phyloP scores from a whole-genome alignment of 1,139 yeast genomes.

The Pichia sp. region DNA sequence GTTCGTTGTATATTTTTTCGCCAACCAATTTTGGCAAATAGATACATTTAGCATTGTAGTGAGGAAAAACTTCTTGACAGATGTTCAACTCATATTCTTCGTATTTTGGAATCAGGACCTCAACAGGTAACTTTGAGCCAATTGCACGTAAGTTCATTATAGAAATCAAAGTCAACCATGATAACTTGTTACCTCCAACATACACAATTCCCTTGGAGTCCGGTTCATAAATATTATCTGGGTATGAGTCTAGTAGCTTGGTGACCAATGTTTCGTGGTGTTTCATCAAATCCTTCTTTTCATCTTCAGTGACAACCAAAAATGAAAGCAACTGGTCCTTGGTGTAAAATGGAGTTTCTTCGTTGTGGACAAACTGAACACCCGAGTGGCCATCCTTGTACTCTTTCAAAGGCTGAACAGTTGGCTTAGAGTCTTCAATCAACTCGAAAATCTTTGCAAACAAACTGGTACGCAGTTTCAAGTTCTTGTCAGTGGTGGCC shows the following conservation, averaged over 20 bases:
- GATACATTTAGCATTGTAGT: constrained; percentile 66
- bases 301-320: constrained; percentile 25
- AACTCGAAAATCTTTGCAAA: constrained; percentile 27
- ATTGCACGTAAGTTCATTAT: constrained; percentile 58
- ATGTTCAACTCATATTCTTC: constrained; percentile 67
- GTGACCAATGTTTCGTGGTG: constrained; percentile 28
- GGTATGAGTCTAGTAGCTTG: constrained; percentile 24
- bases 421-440: constrained; percentile 29
- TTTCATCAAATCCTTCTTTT: constrained; percentile 27
- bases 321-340: constrained; percentile 30
- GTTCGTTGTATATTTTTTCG: constrained; percentile 38
- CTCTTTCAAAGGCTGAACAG: constrained; percentile 25
- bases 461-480: constrained; percentile 4
- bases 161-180: constrained; percentile 66
- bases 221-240: constrained; percentile 31
- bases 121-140: constrained; percentile 69
- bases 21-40: constrained; percentile 57
- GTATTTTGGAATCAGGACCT: constrained; percentile 65
- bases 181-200: constrained; percentile 78
- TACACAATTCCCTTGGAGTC: constrained; percentile 71
- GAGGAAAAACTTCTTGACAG: constrained; percentile 62
- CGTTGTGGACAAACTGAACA: constrained; percentile 25
- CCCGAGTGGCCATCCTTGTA: constrained; percentile 26
- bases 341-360: constrained; percentile 26
- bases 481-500: constrained; percentile 3